A percentile compares a stretch with the other conserved stretches of the same genome.
Evolutionary conservation across 2,329 filamentous ascomycete species (phyloP).

Genomic region (Exophiala xenobiotica): DNA sequence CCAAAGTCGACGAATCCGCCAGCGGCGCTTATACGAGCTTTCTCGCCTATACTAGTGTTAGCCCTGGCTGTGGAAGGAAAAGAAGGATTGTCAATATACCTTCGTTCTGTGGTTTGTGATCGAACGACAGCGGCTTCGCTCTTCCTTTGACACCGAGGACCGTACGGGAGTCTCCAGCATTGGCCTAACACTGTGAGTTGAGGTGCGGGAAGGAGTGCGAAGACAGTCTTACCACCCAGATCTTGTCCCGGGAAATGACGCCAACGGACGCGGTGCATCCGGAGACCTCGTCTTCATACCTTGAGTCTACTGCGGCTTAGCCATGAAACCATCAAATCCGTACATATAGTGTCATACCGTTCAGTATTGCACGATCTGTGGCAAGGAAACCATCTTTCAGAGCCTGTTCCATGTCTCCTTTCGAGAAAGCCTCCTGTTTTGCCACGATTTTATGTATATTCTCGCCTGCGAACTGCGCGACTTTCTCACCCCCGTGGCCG

Average conservation of each 20-base stretch:
- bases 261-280: conserved; percentile 94
- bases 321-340: conserved; percentile 6
- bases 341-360: conserved; percentile 59
- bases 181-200: conserved; percentile 64
- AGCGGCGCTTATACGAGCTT: conserved; percentile 90
- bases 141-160: conserved; percentile 95
- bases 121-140: conserved; percentile 96
- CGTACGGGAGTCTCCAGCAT: conserved; percentile 92
- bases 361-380: conserved; percentile 91
- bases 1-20: conserved; percentile 98
- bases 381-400: conserved; percentile 96
- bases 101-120: conserved; percentile 99
- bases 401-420: conserved; percentile 88
- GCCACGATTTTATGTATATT: conserved; percentile 91
- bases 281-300: conserved; percentile 96
- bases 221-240: conserved; percentile 74
- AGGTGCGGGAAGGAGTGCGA: conserved; percentile 1
- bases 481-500: conserved; percentile 94
- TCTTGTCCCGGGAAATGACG: conserved; percentile 84
- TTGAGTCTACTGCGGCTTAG: conserved; percentile 67
- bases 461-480: conserved; percentile 87
- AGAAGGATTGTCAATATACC: conserved; percentile 51
- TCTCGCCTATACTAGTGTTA: conserved; percentile 67
- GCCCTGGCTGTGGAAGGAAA: conserved; percentile 8
- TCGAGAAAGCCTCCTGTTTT: conserved; percentile 91